Evolutionary conservation across 192 early-diverging fungal genomes (phyloP).

Genomic region (Obelidium mucronatum): DNA sequence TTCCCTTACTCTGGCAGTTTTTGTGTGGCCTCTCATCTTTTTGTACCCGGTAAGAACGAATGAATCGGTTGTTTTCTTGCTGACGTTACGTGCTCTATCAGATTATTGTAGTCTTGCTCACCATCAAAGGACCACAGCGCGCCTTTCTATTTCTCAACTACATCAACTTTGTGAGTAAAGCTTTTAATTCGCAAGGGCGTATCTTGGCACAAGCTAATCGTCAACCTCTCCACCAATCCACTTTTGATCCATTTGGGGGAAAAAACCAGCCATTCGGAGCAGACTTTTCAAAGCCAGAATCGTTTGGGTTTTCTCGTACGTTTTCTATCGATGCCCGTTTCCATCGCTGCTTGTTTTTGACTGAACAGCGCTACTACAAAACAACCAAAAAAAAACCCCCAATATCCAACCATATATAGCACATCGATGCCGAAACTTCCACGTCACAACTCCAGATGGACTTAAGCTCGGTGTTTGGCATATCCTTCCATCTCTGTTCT

Average conservation of each 20-base stretch:
- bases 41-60: constrained; percentile 19
- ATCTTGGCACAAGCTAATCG: background rate
- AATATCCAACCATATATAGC: background rate
- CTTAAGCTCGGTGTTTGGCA: constrained; percentile 55
- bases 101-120: constrained; percentile 27
- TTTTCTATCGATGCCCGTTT: background rate
- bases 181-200: background rate
- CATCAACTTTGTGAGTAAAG: constrained; percentile 31
- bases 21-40: constrained; percentile 20
- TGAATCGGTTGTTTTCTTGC: background rate
- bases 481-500: constrained; percentile 42
- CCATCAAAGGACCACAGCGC: constrained; percentile 16
- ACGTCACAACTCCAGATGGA: constrained; percentile 47
- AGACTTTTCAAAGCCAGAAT: constrained; percentile 32
- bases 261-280: constrained; percentile 26
- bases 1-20: background rate
- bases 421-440: constrained; percentile 33
- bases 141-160: constrained; percentile 25
- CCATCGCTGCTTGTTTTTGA: background rate
- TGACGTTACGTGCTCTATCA: background rate
- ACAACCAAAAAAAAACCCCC: background rate
- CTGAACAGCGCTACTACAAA: background rate
- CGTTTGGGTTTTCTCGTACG: constrained; percentile 37
- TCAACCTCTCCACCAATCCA: background rate
- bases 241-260: background rate